Evolutionary conservation across 1,284 basidiomycete genomes (phyloP).

Genomic region (Schizophyllum commune): DNA sequence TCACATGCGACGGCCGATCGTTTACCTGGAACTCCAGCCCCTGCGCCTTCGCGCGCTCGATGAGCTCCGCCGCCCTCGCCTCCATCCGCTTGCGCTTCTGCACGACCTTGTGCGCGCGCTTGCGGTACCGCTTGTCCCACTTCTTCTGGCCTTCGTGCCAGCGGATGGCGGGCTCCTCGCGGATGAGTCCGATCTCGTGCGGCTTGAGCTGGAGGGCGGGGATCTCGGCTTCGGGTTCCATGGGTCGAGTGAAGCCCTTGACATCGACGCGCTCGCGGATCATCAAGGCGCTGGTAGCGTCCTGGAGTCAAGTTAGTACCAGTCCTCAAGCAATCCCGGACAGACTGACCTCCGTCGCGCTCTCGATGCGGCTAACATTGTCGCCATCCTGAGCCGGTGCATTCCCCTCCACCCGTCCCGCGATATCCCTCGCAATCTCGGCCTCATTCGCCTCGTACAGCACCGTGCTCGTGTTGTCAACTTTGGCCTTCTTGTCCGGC

Average conservation of each 20-base stretch:
- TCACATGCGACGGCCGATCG: slow-evolving; percentile 9
- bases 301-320: slow-evolving; percentile 10
- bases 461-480: slow-evolving; percentile 17
- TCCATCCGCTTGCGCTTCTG: slow-evolving; percentile 32
- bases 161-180: slow-evolving; percentile 48
- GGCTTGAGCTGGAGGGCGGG: slow-evolving; percentile 47
- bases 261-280: slow-evolving; percentile 77
- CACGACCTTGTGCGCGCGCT: slow-evolving; percentile 30
- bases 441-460: slow-evolving; percentile 26
- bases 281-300: slow-evolving; percentile 27
- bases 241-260: slow-evolving; percentile 54
- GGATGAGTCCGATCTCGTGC: slow-evolving; percentile 61
- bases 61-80: slow-evolving; percentile 30
- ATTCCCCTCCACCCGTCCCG: neutral
- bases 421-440: slow-evolving; percentile 14
- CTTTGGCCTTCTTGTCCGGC: neutral
- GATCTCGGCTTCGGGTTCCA: slow-evolving; percentile 61
- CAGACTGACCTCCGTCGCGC: slow-evolving; percentile 5
- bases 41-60: slow-evolving; percentile 38
- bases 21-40: slow-evolving; percentile 28
- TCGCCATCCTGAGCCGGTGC: neutral
- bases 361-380: slow-evolving; percentile 8
- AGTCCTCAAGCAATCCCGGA: neutral
- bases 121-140: slow-evolving; percentile 48
- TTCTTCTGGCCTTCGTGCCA: slow-evolving; percentile 52